Evolutionary conservation across 306 rosid genomes (phyloP), one percentile per base, ranked within the genome.

Genomic region (Pterocarpus santalinus): DNA sequence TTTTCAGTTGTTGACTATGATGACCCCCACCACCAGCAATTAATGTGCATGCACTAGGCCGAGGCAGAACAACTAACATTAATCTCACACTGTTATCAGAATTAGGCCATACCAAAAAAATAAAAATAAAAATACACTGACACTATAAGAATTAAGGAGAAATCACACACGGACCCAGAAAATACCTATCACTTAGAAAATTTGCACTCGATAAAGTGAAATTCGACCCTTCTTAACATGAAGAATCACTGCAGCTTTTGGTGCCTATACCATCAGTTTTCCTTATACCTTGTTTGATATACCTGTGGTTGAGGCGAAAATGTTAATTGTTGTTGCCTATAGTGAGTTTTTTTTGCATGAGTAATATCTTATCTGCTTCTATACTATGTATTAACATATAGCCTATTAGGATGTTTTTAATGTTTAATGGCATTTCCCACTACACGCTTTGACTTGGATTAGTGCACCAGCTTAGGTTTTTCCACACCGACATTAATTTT

Each of bases 391-490:
- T 64, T 66, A 66, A 69, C 58, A 46, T 33, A 14, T 10, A 15
- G 30, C 66, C 49, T 28, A 64, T 17, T n/a, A 75, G 81, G 72
- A 80, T 81, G 46, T 80, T 34, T 77, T 41, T 2, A 38, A 56
- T 78, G 80, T 77, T 64, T 82, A 80, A 86, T 87, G 76, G 71
- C 76, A 84, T 81, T 83, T 83, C 80, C 91, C 97, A 89, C 93
- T 80, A 80, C 1, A 72, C 41, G 69, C 36, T 36, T 89, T 72
- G 82, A 85, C 92, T 77, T 77, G 17, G 62, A 75, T 69, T 61
- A 51, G 85, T 84, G 83, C 78, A 83, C 58, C 78, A 83, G 66
- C 71, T 76, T 38, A 78, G 33, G 64, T 51, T 64, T 73, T 83
- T 80, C 73, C 88, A 69, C 88, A 53, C 76, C 41, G 75, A 22